phyloP scores from a whole-genome alignment of 139 green algal genomes.

The Coelastrella sp. region DNA sequence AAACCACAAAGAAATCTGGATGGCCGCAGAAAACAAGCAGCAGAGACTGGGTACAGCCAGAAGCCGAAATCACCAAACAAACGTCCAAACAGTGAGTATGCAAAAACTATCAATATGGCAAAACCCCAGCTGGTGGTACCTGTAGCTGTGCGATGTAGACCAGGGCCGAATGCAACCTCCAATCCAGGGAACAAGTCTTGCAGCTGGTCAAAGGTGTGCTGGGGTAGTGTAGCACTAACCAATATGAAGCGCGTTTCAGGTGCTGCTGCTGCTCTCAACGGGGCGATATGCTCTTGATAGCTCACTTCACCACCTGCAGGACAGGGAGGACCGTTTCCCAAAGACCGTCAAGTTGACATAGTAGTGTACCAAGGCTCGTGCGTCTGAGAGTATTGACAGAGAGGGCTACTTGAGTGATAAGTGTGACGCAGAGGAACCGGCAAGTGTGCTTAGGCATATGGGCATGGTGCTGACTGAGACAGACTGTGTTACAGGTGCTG shows the following conservation, averaged over 20 bases:
- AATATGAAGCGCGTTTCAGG: constrained; percentile 35
- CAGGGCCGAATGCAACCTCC: constrained; percentile 76
- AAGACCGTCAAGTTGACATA: too few relatives aligned
- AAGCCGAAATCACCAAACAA: too few relatives aligned
- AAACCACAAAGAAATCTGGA: too few relatives aligned
- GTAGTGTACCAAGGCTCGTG: too few relatives aligned
- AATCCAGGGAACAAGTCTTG: constrained; percentile 74
- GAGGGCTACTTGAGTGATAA: too few relatives aligned
- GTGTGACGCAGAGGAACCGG: too few relatives aligned
- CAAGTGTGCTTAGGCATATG: too few relatives aligned
- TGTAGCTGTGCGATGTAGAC: constrained; percentile 85
- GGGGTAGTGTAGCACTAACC: constrained; percentile 84
- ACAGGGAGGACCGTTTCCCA: too few relatives aligned
- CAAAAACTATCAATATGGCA: background rate
- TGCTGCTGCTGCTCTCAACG: constrained; percentile 63
- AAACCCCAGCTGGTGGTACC: constrained; percentile 54
- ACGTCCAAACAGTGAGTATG: too few relatives aligned
- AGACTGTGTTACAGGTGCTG: constrained; percentile 26
- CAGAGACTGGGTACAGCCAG: too few relatives aligned
- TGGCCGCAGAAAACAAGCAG: too few relatives aligned
- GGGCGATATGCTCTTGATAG: constrained; percentile 77
- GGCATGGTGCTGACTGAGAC: constrained; percentile 19
- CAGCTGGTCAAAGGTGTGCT: constrained; percentile 70
- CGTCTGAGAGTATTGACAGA: too few relatives aligned
- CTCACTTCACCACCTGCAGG: constrained; percentile 61